A percentile compares a stretch with the other conserved stretches of the same genome.
These are phyloP conservation scores for Agrostemma githago DNA, from an alignment of 148 eudicot species.

Conservation along the genomic window DNA sequence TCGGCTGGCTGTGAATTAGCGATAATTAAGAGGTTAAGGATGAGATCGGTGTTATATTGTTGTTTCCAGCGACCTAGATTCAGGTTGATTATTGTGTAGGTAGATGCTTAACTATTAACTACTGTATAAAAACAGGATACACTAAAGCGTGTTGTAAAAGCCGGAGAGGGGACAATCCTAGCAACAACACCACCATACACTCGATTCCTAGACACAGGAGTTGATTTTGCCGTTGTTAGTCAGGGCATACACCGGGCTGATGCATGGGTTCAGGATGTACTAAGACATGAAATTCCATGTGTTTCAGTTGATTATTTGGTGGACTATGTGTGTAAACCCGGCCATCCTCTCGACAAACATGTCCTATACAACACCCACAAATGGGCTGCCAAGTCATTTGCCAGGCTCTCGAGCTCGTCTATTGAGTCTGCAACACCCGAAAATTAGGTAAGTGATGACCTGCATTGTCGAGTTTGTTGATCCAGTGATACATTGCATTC, in stretches of 20 bases:
- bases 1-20: no score
- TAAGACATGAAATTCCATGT: slow-evolving; percentile 71
- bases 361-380: slow-evolving; percentile 69
- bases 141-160: slow-evolving; percentile 76
- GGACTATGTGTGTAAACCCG: slow-evolving; percentile 87
- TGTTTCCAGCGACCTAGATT: no score
- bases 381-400: slow-evolving; percentile 69
- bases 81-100: no score
- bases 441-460: slow-evolving; percentile 29
- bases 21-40: no score
- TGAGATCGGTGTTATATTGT: no score
- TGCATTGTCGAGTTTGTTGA: slow-evolving; percentile 64
- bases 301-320: slow-evolving; percentile 82
- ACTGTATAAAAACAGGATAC: slow-evolving; percentile 55
- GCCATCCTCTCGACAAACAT: slow-evolving; percentile 72
- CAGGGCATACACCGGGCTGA: slow-evolving; percentile 86
- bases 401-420: slow-evolving; percentile 42
- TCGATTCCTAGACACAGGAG: slow-evolving; percentile 57
- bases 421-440: slow-evolving; percentile 42
- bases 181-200: slow-evolving; percentile 99
- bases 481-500: slow-evolving; percentile 59
- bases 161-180: slow-evolving; percentile 92
- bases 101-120: neutral
- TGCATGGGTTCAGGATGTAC: slow-evolving; percentile 87
- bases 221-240: slow-evolving; percentile 78